Evolutionary conservation across 1,284 basidiomycete genomes (phyloP).

Genomic region (Tylopilus sp.): DNA sequence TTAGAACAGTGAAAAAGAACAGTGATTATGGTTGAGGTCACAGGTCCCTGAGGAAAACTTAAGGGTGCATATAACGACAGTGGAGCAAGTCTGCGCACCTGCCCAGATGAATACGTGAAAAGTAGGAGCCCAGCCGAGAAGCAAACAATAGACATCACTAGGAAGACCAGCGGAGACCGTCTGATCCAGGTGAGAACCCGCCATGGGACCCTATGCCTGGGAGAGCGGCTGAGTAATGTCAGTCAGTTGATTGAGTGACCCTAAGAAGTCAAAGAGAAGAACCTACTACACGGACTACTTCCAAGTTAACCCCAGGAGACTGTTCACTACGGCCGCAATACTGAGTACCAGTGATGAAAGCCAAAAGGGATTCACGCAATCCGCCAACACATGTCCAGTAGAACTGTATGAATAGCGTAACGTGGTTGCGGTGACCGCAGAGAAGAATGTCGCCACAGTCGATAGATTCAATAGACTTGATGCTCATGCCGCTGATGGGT

Average conservation of each 20-base stretch:
- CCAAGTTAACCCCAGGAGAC: constrained; percentile 54
- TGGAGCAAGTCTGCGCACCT: constrained; percentile 35
- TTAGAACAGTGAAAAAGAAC: too few relatives aligned
- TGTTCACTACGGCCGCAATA: constrained; percentile 58
- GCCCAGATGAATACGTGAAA: constrained; percentile 49
- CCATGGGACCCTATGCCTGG: constrained; percentile 55
- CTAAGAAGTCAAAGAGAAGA: constrained; percentile 13
- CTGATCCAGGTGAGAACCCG: constrained; percentile 55
- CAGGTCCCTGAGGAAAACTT: constrained; percentile 40
- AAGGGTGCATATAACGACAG: constrained; percentile 20
- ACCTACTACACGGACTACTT: constrained; percentile 61
- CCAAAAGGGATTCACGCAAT: constrained; percentile 58
- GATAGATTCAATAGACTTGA: constrained; percentile 51
- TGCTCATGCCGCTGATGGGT: constrained; percentile 56
- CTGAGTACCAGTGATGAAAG: constrained; percentile 60
- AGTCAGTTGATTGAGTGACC: constrained; percentile 15
- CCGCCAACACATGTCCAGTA: constrained; percentile 30
- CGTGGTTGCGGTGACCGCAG: constrained; percentile 55
- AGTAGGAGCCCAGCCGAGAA: constrained; percentile 55
- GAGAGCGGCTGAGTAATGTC: constrained; percentile 47
- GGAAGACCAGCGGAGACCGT: constrained; percentile 51
- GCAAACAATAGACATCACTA: constrained; percentile 56
- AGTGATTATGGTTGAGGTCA: constrained; percentile 69
- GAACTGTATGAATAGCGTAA: constrained; percentile 47
- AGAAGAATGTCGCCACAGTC: constrained; percentile 60